Base-by-base conservation (phyloP, 805 yeast species). In the Torulaspora delbrueckii region DNA sequence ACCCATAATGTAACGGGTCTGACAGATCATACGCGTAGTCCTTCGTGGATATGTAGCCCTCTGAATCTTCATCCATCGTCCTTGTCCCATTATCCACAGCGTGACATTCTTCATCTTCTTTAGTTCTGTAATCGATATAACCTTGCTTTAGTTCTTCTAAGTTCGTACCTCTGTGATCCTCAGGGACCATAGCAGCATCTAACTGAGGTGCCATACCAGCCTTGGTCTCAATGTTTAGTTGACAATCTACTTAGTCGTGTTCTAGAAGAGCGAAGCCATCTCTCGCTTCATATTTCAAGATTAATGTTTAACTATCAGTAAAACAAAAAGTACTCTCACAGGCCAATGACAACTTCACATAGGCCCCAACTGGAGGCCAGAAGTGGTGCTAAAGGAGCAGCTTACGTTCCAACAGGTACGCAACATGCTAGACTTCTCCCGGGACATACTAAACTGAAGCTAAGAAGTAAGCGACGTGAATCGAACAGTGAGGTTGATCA, bases 1-100 rank as follows among this genome's bases (percentile, higher is more conserved):
- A 74, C 0, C 95, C 95, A 52, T 77, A 77, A 63, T 86, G 84
- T 41, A 86, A 68, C 1, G 93, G 90, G 52, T 86, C 81, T 24
- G 73, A 66, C 12, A 70, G 73, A 5, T 79, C 78, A 59, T 91
- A 90, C 22, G 90, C 98, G 70, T 79, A 91, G 66, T 91, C 98
- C 51, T 81, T 79, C 14, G 87, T 79, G 0, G 80, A 74, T 27
- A 82, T 70, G 35, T 60, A 64, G 2, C 71, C 69, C 25, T 43
- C 43, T 36, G 56, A 51, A 37, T 51, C 39, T 9, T 35, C 39
- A 10, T 39, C 36, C 38, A 19, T 47, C 45, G 40, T n/a, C 18
- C 39, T 14, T 13, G 44, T 31, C 34, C 47, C 40, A 32, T 48
- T 41, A 25, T 47, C 54, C 18, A 41, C 31, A 3, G 38, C 8